Base-by-base conservation (phyloP, 352 stramenopile genomes). In the Pythium angustatum region DNA sequence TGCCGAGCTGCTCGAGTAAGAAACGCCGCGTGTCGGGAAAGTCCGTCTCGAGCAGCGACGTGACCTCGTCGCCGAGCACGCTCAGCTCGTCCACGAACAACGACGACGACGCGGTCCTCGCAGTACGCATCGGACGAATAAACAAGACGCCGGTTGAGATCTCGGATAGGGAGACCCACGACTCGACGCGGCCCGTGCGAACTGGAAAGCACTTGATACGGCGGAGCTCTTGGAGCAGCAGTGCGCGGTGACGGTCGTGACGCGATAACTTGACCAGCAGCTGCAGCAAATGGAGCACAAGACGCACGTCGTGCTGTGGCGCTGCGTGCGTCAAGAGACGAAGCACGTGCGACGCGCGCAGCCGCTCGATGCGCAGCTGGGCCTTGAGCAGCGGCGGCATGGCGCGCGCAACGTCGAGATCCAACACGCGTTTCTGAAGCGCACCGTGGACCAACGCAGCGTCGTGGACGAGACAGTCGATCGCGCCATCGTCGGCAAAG, bases 191-290 rank as follows among this genome's bases (percentile, higher is more conserved):
- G 15, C 48, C 27, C 75, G 71, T 9, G 66, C 79, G 66, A 22
- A 93, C 49, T 2, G 78, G 83, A 44, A 94, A 91, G 41, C 83
- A 94, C 69, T 78, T 78, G 60, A 92, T 79, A n/a, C 87, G 62
- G 17, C 82, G 74, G 30, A 94, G 63, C 64, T 93, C 85, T 47
- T 91, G 74, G 4, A 81, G 57, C 19, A 88, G 43, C 28, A 91
- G 64, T 1, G 52, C 44, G 1, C 69, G 66, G 50, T 87, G 75
- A 9, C 77, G 75, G 53, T 90, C 79, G 31, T 75, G 75, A 38
- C 77, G 78, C 73, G 74, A 85, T 27, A 93, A 30, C 43, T 82
- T 88, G n/a, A 66, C 66, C 14, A 94, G 64, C 2, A 90, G 41
- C 21, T 75, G 48, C 2, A 92, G 44, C 28, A 92, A 57, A 12